Percentiles rank a stretch among this genome's conserved stretches.
Conservation (phyloP, 2,329 filamentous ascomycete genomes). For the Leptographium radiaticola region DNA sequence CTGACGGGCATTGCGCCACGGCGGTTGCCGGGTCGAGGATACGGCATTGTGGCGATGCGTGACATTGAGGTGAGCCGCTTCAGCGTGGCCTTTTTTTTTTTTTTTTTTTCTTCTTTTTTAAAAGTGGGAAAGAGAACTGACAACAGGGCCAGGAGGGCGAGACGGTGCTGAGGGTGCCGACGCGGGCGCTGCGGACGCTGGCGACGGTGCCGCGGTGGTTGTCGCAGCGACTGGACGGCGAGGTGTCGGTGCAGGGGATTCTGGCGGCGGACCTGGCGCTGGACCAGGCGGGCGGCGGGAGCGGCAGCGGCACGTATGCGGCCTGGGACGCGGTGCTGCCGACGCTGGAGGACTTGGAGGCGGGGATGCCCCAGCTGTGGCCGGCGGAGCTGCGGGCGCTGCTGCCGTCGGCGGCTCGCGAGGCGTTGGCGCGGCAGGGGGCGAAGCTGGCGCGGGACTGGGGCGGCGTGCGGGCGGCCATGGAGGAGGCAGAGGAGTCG, state of each 20-base stretch:
- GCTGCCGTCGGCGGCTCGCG: constrained; percentile 29
- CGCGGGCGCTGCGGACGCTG: constrained; percentile 49
- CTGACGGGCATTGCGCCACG: constrained; percentile 56
- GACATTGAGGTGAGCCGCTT: constrained; percentile 43
- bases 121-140: too few species aligned
- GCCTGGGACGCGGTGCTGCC: constrained; percentile 60
- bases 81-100: background rate
- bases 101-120: background rate
- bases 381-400: constrained; percentile 28
- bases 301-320: constrained; percentile 24
- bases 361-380: constrained; percentile 36
- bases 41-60: constrained; percentile 63
- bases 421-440: constrained; percentile 40
- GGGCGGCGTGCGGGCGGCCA: constrained; percentile 9
- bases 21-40: constrained; percentile 56
- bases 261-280: constrained; percentile 56
- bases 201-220: constrained; percentile 44
- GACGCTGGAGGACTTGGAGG: constrained; percentile 40
- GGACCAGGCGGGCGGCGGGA: constrained; percentile 22
- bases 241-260: constrained; percentile 54
- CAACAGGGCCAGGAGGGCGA: constrained; percentile 25
- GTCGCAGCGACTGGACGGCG: constrained; percentile 33
- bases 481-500: background rate
- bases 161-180: constrained; percentile 51
- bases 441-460: constrained; percentile 28